Evolutionary conservation across 495 filamentous ascomycete species (phyloP).

Genomic region (Lepidopterella palustris): DNA sequence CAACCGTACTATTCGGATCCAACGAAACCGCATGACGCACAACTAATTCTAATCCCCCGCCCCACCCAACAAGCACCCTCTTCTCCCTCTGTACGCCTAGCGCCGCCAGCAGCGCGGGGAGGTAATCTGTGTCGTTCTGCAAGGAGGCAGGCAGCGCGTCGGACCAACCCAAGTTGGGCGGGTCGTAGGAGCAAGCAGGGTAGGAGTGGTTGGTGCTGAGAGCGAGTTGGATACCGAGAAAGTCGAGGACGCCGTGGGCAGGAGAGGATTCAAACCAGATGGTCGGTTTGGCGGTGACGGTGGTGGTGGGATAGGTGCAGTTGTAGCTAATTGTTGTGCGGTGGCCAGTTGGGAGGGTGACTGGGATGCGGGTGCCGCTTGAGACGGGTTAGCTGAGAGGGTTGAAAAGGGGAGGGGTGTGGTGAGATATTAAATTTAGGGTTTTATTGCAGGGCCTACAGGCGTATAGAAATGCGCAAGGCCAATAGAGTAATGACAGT

Average conservation of each 20-base stretch:
- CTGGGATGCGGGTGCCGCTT: not conserved
- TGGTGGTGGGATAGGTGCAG: not conserved
- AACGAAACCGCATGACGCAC: not conserved
- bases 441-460: no score
- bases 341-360: not conserved
- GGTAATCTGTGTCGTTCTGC: not conserved
- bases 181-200: not conserved
- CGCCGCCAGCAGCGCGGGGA: not conserved
- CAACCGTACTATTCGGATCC: not conserved
- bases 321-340: not conserved
- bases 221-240: not conserved
- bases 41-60: not conserved
- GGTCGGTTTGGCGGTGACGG: not conserved
- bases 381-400: not conserved
- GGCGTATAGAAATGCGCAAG: no score
- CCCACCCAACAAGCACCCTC: not conserved
- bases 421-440: not conserved
- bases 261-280: not conserved
- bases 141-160: not conserved
- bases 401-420: not conserved
- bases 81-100: not conserved
- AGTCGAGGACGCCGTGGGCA: not conserved
- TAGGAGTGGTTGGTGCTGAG: not conserved
- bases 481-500: no score
- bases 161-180: not conserved